Evolutionary conservation across 73 alveolate genomes (phyloP).

Genomic region (Paramecium biaurelia): DNA sequence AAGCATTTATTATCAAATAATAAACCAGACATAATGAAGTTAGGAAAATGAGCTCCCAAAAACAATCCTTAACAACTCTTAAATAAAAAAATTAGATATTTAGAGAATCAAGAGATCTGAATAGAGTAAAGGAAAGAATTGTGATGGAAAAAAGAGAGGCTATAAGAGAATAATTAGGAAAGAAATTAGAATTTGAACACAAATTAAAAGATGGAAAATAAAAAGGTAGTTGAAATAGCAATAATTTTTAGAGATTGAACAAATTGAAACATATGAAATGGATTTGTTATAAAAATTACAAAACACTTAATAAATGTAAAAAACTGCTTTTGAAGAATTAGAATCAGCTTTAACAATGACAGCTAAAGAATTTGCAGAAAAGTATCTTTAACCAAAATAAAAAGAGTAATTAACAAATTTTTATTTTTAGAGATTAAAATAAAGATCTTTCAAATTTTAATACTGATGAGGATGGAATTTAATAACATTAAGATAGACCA

Average conservation of each 20-base stretch:
- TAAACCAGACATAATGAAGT: not conserved
- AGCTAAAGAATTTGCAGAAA: conserved; percentile 55
- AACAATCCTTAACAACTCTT: not conserved
- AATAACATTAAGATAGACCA: not conserved
- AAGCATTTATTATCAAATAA: not conserved
- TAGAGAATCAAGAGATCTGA: not conserved
- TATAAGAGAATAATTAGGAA: not conserved
- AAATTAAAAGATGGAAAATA: not conserved
- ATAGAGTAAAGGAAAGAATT: not conserved
- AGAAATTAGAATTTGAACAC: not conserved
- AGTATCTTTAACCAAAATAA: conserved; percentile 36
- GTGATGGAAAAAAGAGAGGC: not conserved
- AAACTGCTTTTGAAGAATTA: conserved; percentile 56
- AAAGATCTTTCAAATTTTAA: not conserved
- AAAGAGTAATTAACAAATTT: not conserved
- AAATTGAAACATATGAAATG: conserved; percentile 49
- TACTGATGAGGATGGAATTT: not conserved
- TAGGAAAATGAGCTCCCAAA: not conserved
- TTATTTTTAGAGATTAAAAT: not conserved
- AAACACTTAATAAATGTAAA: conserved; percentile 58
- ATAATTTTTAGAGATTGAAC: conserved; percentile 28
- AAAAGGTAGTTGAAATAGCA: not conserved
- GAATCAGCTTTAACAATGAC: conserved; percentile 47
- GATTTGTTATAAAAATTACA: conserved; percentile 20
- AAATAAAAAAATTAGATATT: not conserved